These are phyloP conservation scores for Nothophoma quercina DNA, from an alignment of 2,329 filamentous ascomycete genomes.

Conservation along the genomic window DNA sequence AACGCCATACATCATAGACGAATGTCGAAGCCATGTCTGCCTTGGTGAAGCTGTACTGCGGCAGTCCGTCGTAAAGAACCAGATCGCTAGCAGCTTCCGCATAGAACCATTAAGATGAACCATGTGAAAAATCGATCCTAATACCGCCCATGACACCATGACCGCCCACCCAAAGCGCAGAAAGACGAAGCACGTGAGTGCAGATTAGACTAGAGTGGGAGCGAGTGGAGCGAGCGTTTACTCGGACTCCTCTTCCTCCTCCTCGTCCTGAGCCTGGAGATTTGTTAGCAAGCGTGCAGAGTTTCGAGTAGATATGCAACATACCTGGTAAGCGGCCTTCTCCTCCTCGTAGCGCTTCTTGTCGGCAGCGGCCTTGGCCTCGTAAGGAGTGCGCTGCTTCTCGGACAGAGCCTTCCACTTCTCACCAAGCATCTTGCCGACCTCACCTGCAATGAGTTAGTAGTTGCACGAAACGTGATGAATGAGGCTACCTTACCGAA, in stretches of 20 bases:
- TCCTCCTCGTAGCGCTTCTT: constrained; percentile 99
- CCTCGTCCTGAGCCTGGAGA: constrained; percentile 31
- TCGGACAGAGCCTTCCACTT: constrained; percentile 97
- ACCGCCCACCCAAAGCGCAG: constrained; percentile 27
- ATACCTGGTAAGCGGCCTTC: constrained; percentile 76
- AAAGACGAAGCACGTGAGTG: constrained; percentile 22
- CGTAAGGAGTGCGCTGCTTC: constrained; percentile 91
- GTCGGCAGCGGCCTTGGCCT: constrained; percentile 94
- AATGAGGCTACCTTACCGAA: constrained; percentile 71
- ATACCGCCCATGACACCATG: constrained; percentile 34
- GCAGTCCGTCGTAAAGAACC: constrained; percentile 32
- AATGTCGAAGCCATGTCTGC: constrained; percentile 27
- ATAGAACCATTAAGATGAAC: constrained; percentile 36
- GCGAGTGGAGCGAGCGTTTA: constrained; percentile 30
- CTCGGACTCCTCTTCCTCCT: constrained; percentile 53
- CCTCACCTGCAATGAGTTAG: constrained; percentile 71
- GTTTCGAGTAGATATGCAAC: constrained; percentile 13
- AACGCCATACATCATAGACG: constrained; percentile 46
- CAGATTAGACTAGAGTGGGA: constrained; percentile 18
- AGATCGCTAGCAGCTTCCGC: constrained; percentile 35
- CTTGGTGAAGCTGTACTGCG: constrained; percentile 36
- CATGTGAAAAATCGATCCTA: constrained; percentile 35
- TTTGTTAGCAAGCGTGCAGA: constrained; percentile 20
- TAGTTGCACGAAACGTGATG: background rate
- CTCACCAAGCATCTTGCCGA: constrained; percentile 97